These are phyloP conservation scores for Tolypocladium amazonense DNA, from an alignment of 2,329 filamentous ascomycete genomes.

Conservation along the genomic window DNA sequence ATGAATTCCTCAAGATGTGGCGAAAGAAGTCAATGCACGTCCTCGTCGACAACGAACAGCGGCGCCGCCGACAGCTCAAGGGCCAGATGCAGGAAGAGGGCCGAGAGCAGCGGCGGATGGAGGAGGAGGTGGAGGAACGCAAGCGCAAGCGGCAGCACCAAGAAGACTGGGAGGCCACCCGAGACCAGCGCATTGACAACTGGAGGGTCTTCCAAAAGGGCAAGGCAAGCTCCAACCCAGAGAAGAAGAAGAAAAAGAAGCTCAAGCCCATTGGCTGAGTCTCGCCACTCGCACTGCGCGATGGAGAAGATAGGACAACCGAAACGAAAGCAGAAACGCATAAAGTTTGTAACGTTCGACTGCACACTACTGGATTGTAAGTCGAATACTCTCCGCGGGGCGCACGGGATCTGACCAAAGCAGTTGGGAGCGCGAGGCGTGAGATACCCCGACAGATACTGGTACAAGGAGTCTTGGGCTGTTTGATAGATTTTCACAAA, in stretches of 20 bases:
- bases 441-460: constrained; percentile 1
- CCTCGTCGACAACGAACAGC: constrained; percentile 83
- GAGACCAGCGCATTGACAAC: constrained; percentile 83
- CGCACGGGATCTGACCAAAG: constrained; percentile 19
- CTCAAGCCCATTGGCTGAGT: constrained; percentile 50
- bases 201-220: constrained; percentile 89
- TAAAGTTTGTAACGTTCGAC: neutral
- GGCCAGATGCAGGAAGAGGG: constrained; percentile 96
- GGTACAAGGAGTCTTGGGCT: neutral
- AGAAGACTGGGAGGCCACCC: constrained; percentile 86
- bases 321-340: neutral
- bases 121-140: constrained; percentile 71
- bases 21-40: constrained; percentile 82
- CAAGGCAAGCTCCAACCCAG: constrained; percentile 36
- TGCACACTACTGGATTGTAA: constrained; percentile 14
- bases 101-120: constrained; percentile 71
- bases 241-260: constrained; percentile 54
- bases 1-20: constrained; percentile 77
- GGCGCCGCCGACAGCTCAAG: constrained; percentile 75
- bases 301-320: neutral
- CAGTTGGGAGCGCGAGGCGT: neutral
- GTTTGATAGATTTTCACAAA: neutral
- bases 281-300: neutral
- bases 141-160: constrained; percentile 88
- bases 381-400: constrained; percentile 16